Percentiles rank a stretch among this genome's conserved stretches.
Conservation (phyloP, 139 green algal genomes). For the Closterium sp. region DNA sequence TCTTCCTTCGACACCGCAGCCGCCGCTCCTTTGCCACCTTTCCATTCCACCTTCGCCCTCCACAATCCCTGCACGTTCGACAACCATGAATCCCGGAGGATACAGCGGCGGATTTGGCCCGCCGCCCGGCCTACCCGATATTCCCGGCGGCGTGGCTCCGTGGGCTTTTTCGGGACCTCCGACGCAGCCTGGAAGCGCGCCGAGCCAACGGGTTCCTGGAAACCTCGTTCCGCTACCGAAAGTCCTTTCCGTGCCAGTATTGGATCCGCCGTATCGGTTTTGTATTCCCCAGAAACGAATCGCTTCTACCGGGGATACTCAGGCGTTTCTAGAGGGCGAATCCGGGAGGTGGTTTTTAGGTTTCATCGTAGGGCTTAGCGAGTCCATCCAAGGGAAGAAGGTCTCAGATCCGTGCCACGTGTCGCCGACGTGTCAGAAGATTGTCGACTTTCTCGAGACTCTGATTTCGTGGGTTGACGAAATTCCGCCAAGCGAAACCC, state of each 20-base stretch:
- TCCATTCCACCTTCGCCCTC: background rate
- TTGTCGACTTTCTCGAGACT: conserved; percentile 59
- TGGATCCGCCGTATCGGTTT: conserved; percentile 22
- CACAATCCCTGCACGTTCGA: background rate
- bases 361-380: conserved; percentile 81
- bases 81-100: background rate
- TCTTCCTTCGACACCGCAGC: background rate
- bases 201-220: background rate
- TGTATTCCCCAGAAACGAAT: conserved; percentile 56
- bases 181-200: background rate
- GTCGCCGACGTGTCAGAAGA: conserved; percentile 41
- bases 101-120: background rate
- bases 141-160: conserved; percentile 18
- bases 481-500: conserved; percentile 72
- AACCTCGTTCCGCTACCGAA: conserved; percentile 10
- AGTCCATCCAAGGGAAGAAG: conserved; percentile 63
- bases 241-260: background rate
- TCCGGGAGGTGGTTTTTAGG: conserved; percentile 66
- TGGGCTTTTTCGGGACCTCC: conserved; percentile 12
- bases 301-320: conserved; percentile 47
- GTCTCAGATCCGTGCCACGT: conserved; percentile 57
- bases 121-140: background rate
- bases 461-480: conserved; percentile 75
- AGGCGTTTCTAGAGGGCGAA: conserved; percentile 62
- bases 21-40: background rate